phyloP scores from a whole-genome alignment of 108 stramenopile genomes.

The Asterionellopsis glacialis region DNA sequence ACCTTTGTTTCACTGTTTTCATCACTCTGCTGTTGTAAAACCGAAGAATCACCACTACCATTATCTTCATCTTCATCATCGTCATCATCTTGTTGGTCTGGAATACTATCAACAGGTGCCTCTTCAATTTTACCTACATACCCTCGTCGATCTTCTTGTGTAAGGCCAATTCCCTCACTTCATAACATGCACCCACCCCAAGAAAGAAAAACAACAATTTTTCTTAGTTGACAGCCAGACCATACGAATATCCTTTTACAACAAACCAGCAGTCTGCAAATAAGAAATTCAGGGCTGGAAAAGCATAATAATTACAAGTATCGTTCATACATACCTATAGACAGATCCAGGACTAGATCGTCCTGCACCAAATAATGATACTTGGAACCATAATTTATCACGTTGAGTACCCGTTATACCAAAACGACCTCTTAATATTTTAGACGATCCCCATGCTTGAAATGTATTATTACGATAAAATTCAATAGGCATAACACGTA shows the following conservation, averaged over 20 bases:
- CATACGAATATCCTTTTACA: too few relatives aligned
- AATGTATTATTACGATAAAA: slow-evolving; percentile 80
- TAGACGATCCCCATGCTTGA: slow-evolving; percentile 50
- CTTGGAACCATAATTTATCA: slow-evolving; percentile 82
- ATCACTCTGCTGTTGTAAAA: background rate
- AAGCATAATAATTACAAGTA: too few relatives aligned
- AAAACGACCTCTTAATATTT: slow-evolving; percentile 68
- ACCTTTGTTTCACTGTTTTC: background rate
- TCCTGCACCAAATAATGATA: slow-evolving; percentile 78
- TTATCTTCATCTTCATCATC: background rate
- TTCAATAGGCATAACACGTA: slow-evolving; percentile 55
- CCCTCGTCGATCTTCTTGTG: too few relatives aligned
- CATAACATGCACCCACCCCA: too few relatives aligned
- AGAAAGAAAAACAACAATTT: too few relatives aligned
- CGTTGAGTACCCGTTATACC: slow-evolving; percentile 57
- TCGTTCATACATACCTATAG: slow-evolving; percentile 37
- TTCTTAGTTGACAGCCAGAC: too few relatives aligned
- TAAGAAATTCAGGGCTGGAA: too few relatives aligned
- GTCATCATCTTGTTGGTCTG: background rate
- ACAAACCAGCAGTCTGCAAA: too few relatives aligned
- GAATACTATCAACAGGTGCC: too few relatives aligned
- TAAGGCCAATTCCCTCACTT: too few relatives aligned
- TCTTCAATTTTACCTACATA: too few relatives aligned
- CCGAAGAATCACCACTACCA: background rate
- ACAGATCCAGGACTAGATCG: slow-evolving; percentile 68